phyloP scores from a whole-genome alignment of 176 grass and related monocot genomes.

The Phragmites australis region DNA sequence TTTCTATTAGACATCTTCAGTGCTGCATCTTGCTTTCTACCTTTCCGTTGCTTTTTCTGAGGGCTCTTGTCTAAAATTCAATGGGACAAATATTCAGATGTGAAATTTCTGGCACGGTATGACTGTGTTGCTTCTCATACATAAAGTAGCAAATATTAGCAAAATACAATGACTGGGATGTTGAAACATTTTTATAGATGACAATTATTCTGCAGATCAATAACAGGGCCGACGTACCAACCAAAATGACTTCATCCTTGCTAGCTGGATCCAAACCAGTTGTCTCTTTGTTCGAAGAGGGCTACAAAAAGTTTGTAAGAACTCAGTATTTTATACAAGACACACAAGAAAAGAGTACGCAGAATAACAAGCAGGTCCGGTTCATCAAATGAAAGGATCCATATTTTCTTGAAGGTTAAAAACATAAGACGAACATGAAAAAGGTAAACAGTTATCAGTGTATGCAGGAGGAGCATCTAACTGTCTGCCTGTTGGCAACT shows the following conservation, averaged over 20 bases:
- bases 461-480: not conserved
- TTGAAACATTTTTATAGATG: slow-evolving; percentile 21
- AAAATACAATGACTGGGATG: not conserved
- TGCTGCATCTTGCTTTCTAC: slow-evolving; percentile 46
- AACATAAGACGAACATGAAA: no score
- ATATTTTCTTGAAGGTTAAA: not conserved
- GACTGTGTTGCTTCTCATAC: not conserved
- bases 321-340: slow-evolving; percentile 24
- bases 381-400: slow-evolving; percentile 12
- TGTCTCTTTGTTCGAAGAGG: slow-evolving; percentile 36
- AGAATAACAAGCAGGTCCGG: not conserved
- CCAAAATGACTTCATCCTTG: slow-evolving; percentile 44
- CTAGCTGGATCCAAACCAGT: slow-evolving; percentile 31
- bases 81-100: slow-evolving; percentile 12
- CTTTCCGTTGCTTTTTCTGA: slow-evolving; percentile 58
- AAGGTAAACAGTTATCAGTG: no score
- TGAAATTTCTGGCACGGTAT: slow-evolving; percentile 6
- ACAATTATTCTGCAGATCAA: not conserved
- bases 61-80: slow-evolving; percentile 61
- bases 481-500: not conserved
- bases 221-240: slow-evolving; percentile 45
- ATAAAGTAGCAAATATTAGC: slow-evolving; percentile 21
- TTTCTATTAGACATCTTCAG: slow-evolving; percentile 50
- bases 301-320: slow-evolving; percentile 42
- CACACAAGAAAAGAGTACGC: not conserved